Conservation (phyloP, 345 rosid genomes). For the Brassica incana region DNA sequence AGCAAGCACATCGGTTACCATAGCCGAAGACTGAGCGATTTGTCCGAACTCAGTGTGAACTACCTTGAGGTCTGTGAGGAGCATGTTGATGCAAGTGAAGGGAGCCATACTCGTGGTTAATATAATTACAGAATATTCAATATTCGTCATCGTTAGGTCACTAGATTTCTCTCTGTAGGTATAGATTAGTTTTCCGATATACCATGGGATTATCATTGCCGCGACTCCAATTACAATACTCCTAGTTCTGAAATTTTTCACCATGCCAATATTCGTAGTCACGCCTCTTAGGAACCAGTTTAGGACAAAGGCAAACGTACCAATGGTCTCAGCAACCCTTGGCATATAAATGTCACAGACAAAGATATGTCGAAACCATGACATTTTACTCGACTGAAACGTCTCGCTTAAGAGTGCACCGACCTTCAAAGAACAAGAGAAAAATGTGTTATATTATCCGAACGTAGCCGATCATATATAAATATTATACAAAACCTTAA, state of each 20-base stretch:
- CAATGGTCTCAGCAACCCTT: conserved; percentile 36
- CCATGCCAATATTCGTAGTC: conserved; percentile 41
- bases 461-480: not conserved
- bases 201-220: conserved; percentile 29
- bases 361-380: conserved; percentile 18
- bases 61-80: conserved; percentile 52
- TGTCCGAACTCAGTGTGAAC: conserved; percentile 49
- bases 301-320: conserved; percentile 42
- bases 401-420: conserved; percentile 19
- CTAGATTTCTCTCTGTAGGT: conserved; percentile 20
- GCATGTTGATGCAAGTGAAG: conserved; percentile 44
- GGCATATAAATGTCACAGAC: conserved; percentile 1
- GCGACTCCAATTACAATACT: conserved; percentile 30
- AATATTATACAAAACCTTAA: not conserved
- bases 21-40: conserved; percentile 44
- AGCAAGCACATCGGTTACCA: conserved; percentile 34
- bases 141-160: not conserved
- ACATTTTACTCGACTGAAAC: not conserved
- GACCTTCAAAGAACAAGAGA: conserved; percentile 26
- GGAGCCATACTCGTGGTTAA: conserved; percentile 37
- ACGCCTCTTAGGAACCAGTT: conserved; percentile 53
- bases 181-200: conserved; percentile 13
- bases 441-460: not conserved
- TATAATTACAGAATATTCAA: conserved; percentile 9
- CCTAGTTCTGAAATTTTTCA: conserved; percentile 19